A percentile compares a stretch with the other conserved stretches of the same genome.
Evolutionary conservation across 495 filamentous ascomycete species (phyloP).

Genomic region (Aspergillus conjunctus): DNA sequence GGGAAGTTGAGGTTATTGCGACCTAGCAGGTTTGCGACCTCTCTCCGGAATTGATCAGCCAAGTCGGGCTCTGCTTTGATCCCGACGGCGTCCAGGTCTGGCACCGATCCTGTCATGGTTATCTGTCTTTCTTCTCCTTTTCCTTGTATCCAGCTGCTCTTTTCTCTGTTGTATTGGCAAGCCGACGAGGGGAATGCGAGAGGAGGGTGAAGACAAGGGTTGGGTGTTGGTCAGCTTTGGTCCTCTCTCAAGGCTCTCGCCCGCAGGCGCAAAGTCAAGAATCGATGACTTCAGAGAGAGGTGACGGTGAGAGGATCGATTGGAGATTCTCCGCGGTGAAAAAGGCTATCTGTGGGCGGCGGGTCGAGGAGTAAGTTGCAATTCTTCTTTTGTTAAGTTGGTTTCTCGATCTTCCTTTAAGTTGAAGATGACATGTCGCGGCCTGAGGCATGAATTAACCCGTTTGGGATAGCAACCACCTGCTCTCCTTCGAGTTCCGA

Average conservation of each 20-base stretch:
- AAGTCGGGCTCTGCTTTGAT: conserved; percentile 62
- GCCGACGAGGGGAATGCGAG: conserved; percentile 3
- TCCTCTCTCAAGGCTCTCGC: conserved; percentile 21
- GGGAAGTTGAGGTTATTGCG: conserved; percentile 71
- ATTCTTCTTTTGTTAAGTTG: conserved; percentile 6
- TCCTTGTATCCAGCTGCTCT: background rate
- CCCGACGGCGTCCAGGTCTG: conserved; percentile 55
- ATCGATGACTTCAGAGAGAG: conserved; percentile 5
- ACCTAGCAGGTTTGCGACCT: conserved; percentile 75
- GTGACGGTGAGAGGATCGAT: background rate
- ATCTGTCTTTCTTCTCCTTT: conserved; percentile 1
- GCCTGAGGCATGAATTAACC: conserved; percentile 24
- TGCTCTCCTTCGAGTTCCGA: background rate
- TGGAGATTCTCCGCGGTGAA: background rate
- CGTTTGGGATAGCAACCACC: conserved; percentile 4
- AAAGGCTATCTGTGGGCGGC: background rate
- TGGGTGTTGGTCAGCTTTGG: conserved; percentile 4
- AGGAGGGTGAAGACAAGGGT: conserved; percentile 8
- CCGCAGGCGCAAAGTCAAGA: conserved; percentile 24
- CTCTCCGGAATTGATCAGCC: conserved; percentile 61
- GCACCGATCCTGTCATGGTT: conserved; percentile 49
- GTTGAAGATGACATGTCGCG: conserved; percentile 10
- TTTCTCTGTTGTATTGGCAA: background rate
- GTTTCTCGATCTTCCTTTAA: conserved; percentile 1
- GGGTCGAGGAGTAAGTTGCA: background rate